Base-by-base conservation (phyloP, 768 basidiomycete species). In the Rhizopogon salebrosus region DNA sequence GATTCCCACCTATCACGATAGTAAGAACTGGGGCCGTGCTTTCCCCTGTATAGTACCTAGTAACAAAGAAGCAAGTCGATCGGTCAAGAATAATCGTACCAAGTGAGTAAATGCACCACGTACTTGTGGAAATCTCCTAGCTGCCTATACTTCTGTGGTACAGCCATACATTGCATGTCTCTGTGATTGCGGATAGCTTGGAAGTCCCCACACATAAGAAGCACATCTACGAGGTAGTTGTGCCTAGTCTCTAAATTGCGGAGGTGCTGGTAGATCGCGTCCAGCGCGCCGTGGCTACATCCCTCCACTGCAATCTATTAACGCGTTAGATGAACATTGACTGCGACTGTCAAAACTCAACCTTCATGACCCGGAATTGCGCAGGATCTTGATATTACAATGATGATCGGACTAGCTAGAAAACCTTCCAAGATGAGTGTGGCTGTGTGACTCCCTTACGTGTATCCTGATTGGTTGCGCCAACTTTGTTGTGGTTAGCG, bases 191-290 rank as follows among this genome's bases (percentile, higher is more conserved):
- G 78, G 43, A 97, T 77, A 16, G 97, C 95, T 70, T 97, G 84
- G 62, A 99, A 98, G 71, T 99, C 97, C 11, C 97, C 97, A 54
- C 95, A 98, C 26, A 98, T 85, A 37, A 99, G 79, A 13, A 99
- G 79, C 1, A 94, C 72, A 61, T 95, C 91, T 51, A 97, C 80
- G 51, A 80, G 84, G 68, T 84, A 85, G 11, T 72, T 67, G 60
- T 89, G 78, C 55, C 69, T 70, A 2, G 62, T 56, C 63, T 97
- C 89, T 27, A 93, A 79, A 11, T 71, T 60, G 3, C 68, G 70
- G 50, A 98, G 80, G 31, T 85, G 80, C 9, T 70, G 65, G 72
- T 98, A 98, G 49, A 95, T 95, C 9, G 80, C 78, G 67, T 92
- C 88, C n/a, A 97, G 80, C 56, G 86, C 81, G 31, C 97, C 97